phyloP scores from a whole-genome alignment of 2,329 filamentous ascomycete species.

The Zymoseptoria tritici region DNA sequence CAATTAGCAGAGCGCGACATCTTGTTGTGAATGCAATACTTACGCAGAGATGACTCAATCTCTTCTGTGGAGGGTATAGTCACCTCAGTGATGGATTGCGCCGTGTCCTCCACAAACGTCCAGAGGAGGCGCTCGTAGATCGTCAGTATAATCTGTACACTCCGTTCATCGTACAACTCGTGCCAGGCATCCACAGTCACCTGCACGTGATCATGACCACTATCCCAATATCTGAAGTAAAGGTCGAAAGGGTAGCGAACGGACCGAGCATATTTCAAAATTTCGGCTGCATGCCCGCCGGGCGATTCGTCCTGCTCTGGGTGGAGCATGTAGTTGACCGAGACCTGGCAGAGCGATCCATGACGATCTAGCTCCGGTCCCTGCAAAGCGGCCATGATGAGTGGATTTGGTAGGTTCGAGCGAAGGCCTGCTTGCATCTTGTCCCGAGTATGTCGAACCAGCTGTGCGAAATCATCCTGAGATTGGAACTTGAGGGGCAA shows the following conservation, averaged over 20 bases:
- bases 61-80: neutral
- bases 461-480: slow-evolving; percentile 4
- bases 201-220: neutral
- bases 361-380: neutral
- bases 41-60: neutral
- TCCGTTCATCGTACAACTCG: slow-evolving; percentile 6
- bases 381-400: slow-evolving; percentile 3
- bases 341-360: slow-evolving; percentile 4
- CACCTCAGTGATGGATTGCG: slow-evolving; percentile 2
- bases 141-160: slow-evolving; percentile 2
- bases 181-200: slow-evolving; percentile 1
- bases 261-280: slow-evolving; percentile 3
- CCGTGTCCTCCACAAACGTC: slow-evolving; percentile 2
- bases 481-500: neutral
- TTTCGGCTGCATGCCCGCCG: slow-evolving; percentile 3
- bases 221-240: neutral
- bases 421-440: slow-evolving; percentile 4
- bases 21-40: neutral
- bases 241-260: slow-evolving; percentile 1
- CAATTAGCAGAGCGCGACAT: neutral
- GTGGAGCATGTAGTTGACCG: slow-evolving; percentile 2
- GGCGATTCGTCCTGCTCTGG: slow-evolving; percentile 1
- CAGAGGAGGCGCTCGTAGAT: slow-evolving; percentile 2
- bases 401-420: neutral
- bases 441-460: slow-evolving; percentile 4